A percentile compares a stretch with the other conserved stretches of the same genome.
Evolutionary conservation across 2,329 filamentous ascomycete genomes (phyloP).

Genomic region (Colletotrichum siamense): DNA sequence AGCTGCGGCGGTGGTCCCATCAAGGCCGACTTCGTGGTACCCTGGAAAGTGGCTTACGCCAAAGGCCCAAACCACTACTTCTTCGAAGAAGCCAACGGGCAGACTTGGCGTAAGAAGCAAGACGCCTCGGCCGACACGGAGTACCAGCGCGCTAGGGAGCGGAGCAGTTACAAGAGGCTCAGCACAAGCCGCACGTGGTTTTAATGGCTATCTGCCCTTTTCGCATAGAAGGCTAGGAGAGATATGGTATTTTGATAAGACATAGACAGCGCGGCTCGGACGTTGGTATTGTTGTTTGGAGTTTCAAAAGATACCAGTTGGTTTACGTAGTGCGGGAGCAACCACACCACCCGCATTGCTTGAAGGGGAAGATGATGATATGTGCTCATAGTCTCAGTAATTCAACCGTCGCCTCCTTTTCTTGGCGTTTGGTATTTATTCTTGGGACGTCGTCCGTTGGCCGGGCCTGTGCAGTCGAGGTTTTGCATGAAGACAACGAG

Average conservation of each 20-base stretch:
- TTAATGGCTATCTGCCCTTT: constrained; percentile 29
- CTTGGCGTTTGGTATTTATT: constrained; percentile 7
- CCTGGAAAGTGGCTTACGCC: constrained; percentile 46
- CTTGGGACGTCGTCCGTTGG: background rate
- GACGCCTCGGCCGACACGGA: constrained; percentile 5
- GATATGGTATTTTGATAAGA: background rate
- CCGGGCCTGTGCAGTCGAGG: background rate
- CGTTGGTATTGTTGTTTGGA: background rate
- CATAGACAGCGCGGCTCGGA: background rate
- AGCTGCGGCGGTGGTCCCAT: constrained; percentile 43
- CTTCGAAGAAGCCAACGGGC: constrained; percentile 41
- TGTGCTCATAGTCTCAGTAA: background rate
- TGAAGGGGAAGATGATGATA: background rate
- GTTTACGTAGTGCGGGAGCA: background rate
- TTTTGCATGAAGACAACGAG: background rate
- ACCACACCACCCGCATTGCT: background rate
- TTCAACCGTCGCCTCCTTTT: background rate
- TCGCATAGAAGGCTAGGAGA: background rate
- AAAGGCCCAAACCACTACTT: constrained; percentile 46
- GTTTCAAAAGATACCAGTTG: constrained; percentile 6
- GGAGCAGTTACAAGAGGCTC: constrained; percentile 29
- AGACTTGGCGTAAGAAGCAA: constrained; percentile 25
- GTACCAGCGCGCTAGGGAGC: constrained; percentile 7
- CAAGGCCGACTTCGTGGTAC: constrained; percentile 40
- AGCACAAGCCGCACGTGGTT: constrained; percentile 40